phyloP scores from a whole-genome alignment of 805 yeast genomes.

The Pichia exigua region DNA sequence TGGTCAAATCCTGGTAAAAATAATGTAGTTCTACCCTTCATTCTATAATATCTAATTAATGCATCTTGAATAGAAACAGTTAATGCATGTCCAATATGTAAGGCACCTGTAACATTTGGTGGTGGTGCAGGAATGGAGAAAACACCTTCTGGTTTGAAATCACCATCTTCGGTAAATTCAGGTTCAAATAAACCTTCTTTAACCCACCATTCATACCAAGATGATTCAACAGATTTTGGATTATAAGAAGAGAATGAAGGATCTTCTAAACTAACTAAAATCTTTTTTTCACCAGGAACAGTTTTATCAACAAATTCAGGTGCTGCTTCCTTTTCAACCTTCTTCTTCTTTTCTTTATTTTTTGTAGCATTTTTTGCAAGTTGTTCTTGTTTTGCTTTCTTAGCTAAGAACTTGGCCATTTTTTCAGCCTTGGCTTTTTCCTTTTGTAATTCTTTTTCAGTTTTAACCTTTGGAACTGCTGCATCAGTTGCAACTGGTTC shows the following conservation, averaged over 20 bases:
- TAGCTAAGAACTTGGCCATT: constrained; percentile 64
- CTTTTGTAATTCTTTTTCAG: constrained; percentile 66
- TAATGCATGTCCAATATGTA: constrained; percentile 97
- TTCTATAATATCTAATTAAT: constrained; percentile 86
- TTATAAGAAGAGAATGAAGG: constrained; percentile 90
- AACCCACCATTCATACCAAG: constrained; percentile 98
- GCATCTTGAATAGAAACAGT: constrained; percentile 94
- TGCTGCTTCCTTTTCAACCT: constrained; percentile 61
- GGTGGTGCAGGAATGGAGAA: constrained; percentile 98
- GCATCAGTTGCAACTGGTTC: constrained; percentile 29
- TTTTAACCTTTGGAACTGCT: constrained; percentile 38
- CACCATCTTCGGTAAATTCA: constrained; percentile 66
- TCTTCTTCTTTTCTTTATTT: constrained; percentile 50
- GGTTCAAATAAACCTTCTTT: constrained; percentile 85
- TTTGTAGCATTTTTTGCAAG: constrained; percentile 40
- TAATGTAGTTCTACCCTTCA: constrained; percentile 91
- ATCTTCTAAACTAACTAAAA: constrained; percentile 78
- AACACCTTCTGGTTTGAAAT: constrained; percentile 69
- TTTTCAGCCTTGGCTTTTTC: constrained; percentile 53
- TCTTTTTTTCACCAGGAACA: constrained; percentile 83
- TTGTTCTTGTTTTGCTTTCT: constrained; percentile 64
- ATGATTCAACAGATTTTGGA: constrained; percentile 87
- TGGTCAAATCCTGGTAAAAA: constrained; percentile 97
- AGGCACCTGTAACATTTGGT: constrained; percentile 97
- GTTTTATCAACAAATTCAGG: constrained; percentile 81